Percentiles rank a stretch among this genome's conserved stretches.
Conservation (phyloP, 2,329 filamentous ascomycete genomes). For the Dactylellina cionopaga region DNA sequence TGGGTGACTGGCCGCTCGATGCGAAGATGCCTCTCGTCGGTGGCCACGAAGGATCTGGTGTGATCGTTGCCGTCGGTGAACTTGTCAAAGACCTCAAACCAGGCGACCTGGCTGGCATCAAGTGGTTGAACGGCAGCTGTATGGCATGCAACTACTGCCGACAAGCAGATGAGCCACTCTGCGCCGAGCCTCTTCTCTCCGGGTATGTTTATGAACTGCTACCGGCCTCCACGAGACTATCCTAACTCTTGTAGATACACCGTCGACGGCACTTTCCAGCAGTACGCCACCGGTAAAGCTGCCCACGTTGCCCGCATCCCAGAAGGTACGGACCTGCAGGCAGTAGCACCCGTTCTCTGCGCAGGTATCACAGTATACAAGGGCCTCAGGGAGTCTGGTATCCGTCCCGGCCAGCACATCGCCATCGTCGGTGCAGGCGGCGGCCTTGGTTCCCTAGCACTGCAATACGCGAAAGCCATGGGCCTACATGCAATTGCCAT, state of each 20-base stretch:
- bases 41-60: conserved; percentile 81
- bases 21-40: conserved; percentile 86
- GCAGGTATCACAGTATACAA: conserved; percentile 91
- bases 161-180: conserved; percentile 79
- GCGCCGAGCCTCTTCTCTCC: conserved; percentile 76
- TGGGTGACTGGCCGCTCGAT: conserved; percentile 88
- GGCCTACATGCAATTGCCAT: conserved; percentile 82
- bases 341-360: conserved; percentile 81
- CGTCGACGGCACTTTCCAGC: conserved; percentile 91
- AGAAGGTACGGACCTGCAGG: conserved; percentile 78
- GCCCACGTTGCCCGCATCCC: conserved; percentile 84
- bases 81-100: conserved; percentile 81
- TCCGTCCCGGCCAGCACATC: conserved; percentile 77
- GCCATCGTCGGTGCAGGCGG: conserved; percentile 88
- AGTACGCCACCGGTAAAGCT: conserved; percentile 89
- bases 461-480: conserved; percentile 91
- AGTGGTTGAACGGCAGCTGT: conserved; percentile 92
- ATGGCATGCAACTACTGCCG: conserved; percentile 81
- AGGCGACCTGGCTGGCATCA: conserved; percentile 87
- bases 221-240: not conserved
- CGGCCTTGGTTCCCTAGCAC: conserved; percentile 72
- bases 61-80: conserved; percentile 73
- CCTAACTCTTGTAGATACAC: conserved; percentile 62
- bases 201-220: conserved; percentile 72
- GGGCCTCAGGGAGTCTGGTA: conserved; percentile 85